These are phyloP conservation scores for Aureobasidium melanogenum DNA, from an alignment of 2,329 filamentous ascomycete genomes.

Conservation along the genomic window DNA sequence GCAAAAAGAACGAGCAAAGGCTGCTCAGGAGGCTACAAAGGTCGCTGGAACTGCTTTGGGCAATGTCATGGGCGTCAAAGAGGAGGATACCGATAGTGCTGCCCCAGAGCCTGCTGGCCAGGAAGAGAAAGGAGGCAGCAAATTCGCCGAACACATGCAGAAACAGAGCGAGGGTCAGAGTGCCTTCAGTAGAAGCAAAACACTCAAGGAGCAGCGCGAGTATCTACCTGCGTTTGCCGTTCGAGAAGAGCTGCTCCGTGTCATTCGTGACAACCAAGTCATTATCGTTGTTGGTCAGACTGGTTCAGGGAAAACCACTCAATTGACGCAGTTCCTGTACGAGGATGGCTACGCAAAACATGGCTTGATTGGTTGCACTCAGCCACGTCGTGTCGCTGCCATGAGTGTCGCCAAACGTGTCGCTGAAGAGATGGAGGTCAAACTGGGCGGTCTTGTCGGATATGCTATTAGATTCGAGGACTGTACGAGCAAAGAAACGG, in stretches of 20 bases:
- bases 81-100: conserved; percentile 81
- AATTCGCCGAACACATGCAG: conserved; percentile 87
- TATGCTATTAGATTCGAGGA: conserved; percentile 99
- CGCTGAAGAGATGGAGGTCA: conserved; percentile 95
- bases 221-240: conserved; percentile 94
- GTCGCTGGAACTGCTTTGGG: conserved; percentile 85
- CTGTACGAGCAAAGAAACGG: conserved; percentile 88
- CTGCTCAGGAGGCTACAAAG: conserved; percentile 91
- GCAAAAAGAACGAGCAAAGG: conserved; percentile 85
- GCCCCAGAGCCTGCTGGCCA: conserved; percentile 57
- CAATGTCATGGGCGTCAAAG: conserved; percentile 92
- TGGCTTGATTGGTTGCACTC: conserved; percentile 93
- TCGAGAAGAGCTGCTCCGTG: conserved; percentile 79
- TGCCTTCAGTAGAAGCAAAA: conserved; percentile 87
- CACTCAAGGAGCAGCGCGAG: conserved; percentile 81
- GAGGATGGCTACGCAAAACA: conserved; percentile 86
- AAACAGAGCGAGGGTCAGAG: conserved; percentile 69
- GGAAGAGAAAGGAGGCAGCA: conserved; percentile 53
- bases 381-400: conserved; percentile 89
- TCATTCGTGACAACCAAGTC: conserved; percentile 95
- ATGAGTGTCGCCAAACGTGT: conserved; percentile 99
- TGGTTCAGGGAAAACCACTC: conserved; percentile 94
- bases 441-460: conserved; percentile 76
- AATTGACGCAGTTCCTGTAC: conserved; percentile 89
- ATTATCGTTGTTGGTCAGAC: conserved; percentile 96